Percentiles rank a stretch among this genome's conserved stretches.
Evolutionary conservation across 2,329 filamentous ascomycete species (phyloP).

Genomic region (Fusarium sp.): DNA sequence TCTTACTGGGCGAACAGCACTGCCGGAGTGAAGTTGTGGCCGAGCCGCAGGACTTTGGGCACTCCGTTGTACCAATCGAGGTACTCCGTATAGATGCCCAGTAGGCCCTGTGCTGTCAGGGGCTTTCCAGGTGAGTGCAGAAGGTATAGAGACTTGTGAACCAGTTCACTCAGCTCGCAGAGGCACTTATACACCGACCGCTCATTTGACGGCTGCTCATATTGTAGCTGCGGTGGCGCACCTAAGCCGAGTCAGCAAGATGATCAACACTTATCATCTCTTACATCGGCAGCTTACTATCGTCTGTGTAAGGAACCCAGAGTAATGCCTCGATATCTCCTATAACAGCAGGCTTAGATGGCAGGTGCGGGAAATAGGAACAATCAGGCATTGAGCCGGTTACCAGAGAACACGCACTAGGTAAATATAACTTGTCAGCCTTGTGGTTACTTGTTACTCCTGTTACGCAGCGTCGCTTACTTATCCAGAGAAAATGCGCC

Average conservation of each 20-base stretch:
- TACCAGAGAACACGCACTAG: constrained; percentile 70
- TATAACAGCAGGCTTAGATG: constrained; percentile 69
- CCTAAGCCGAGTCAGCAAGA: constrained; percentile 50
- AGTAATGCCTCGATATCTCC: constrained; percentile 67
- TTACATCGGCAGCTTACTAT: constrained; percentile 56
- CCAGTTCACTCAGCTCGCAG: constrained; percentile 76
- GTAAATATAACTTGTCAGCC: constrained; percentile 32
- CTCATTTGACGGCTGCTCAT: constrained; percentile 72
- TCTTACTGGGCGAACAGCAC: constrained; percentile 78
- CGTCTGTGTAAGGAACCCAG: constrained; percentile 68
- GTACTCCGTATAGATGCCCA: constrained; percentile 74
- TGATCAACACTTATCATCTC: background rate
- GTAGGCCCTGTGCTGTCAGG: constrained; percentile 70
- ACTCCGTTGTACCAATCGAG: constrained; percentile 76
- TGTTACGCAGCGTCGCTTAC: constrained; percentile 56
- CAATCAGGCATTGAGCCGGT: constrained; percentile 70
- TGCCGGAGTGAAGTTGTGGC: constrained; percentile 76
- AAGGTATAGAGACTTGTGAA: constrained; percentile 75
- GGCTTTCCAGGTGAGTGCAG: constrained; percentile 75
- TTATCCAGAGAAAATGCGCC: constrained; percentile 71
- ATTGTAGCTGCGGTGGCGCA: constrained; percentile 63
- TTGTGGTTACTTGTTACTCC: background rate
- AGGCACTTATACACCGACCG: constrained; percentile 74
- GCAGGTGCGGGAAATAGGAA: constrained; percentile 64
- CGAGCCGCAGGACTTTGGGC: constrained; percentile 70